phyloP scores from a whole-genome alignment of 2,329 filamentous ascomycete species.

The Camillea tinctor region DNA sequence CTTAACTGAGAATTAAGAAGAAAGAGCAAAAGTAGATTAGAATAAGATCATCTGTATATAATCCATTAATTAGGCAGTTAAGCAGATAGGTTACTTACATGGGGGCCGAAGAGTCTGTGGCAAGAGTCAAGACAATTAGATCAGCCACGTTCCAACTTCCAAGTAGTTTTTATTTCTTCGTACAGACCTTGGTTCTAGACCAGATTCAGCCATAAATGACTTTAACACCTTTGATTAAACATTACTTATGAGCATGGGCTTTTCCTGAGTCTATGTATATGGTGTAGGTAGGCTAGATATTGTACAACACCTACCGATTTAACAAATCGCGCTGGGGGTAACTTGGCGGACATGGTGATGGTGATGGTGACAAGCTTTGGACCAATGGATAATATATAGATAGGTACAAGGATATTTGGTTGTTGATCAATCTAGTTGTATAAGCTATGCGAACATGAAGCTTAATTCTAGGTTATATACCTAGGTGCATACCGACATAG shows the following conservation, averaged over 20 bases:
- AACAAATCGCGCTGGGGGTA: conserved; percentile 62
- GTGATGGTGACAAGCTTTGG: too few species aligned
- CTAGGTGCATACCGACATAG: too few species aligned
- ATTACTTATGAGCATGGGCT: neutral
- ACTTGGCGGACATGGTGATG: conserved; percentile 29
- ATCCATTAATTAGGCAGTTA: neutral
- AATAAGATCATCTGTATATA: neutral
- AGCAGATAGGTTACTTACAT: conserved; percentile 35
- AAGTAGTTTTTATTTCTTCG: neutral
- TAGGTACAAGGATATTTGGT: too few species aligned
- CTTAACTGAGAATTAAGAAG: conserved; percentile 52
- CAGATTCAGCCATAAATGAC: conserved; percentile 82
- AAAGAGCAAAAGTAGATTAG: neutral
- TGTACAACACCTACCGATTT: conserved; percentile 53
- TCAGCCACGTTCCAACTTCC: too few species aligned
- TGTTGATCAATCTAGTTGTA: too few species aligned
- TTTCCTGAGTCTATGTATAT: too few species aligned
- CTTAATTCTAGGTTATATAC: too few species aligned
- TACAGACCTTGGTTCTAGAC: conserved; percentile 81
- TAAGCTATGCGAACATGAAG: too few species aligned
- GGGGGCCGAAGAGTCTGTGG: conserved; percentile 41
- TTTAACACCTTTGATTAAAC: conserved; percentile 62
- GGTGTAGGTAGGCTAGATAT: conserved; percentile 3
- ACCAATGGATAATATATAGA: too few species aligned
- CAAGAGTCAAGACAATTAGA: neutral